These are phyloP conservation scores for Mycena alexandri DNA, from an alignment of 768 basidiomycete genomes.

Conservation along the genomic window DNA sequence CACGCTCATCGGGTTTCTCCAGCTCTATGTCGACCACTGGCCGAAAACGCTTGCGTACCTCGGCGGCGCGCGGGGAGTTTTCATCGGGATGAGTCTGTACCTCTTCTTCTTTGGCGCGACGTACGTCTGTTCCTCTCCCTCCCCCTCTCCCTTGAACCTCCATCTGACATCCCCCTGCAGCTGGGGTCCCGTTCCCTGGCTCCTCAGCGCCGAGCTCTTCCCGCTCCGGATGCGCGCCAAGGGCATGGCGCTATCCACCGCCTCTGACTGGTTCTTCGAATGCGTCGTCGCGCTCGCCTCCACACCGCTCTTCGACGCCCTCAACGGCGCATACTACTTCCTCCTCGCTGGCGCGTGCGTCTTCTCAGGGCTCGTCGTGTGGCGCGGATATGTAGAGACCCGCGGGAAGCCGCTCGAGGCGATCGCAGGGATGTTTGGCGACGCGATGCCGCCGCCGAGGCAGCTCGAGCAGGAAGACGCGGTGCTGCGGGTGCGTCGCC, in stretches of 20 bases:
- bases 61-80: constrained; percentile 45
- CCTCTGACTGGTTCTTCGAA: constrained; percentile 81
- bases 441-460: constrained; percentile 37
- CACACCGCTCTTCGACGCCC: constrained; percentile 59
- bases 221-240: constrained; percentile 71
- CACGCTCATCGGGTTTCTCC: constrained; percentile 64
- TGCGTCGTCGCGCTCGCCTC: constrained; percentile 66
- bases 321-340: constrained; percentile 64
- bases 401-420: constrained; percentile 61
- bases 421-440: constrained; percentile 62
- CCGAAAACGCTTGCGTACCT: constrained; percentile 46
- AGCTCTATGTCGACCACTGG: constrained; percentile 56
- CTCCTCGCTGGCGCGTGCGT: constrained; percentile 60
- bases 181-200: constrained; percentile 68
- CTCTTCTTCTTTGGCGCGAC: constrained; percentile 70
- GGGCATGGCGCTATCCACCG: constrained; percentile 72
- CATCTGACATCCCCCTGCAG: constrained; percentile 38
- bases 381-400: constrained; percentile 63
- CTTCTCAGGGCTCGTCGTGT: constrained; percentile 58
- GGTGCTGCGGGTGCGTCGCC: constrained; percentile 8
- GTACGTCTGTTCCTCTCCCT: constrained; percentile 38
- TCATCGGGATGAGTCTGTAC: constrained; percentile 62
- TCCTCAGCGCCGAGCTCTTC: constrained; percentile 65
- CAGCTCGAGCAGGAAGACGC: constrained; percentile 20
- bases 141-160: constrained; percentile 1